phyloP scores from a whole-genome alignment of 225 moss, liverwort and hornwort genomes.

The Rhytidiadelphus loreus region DNA sequence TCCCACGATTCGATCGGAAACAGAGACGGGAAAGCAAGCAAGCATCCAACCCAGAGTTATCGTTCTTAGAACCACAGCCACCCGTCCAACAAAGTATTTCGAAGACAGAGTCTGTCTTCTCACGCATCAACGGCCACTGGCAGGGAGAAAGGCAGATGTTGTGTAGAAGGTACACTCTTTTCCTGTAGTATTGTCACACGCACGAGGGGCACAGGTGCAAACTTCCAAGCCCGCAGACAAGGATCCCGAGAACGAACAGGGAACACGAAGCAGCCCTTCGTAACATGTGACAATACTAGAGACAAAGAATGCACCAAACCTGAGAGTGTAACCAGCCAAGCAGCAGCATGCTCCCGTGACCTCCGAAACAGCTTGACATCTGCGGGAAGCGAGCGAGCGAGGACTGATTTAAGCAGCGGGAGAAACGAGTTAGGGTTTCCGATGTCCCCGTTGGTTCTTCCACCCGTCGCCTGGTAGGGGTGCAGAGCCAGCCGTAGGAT shows the following conservation, averaged over 20 bases:
- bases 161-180: not conserved
- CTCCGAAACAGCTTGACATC: not conserved
- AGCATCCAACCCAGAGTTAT: not conserved
- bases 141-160: not conserved
- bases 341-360: not conserved
- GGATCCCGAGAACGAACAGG: not conserved
- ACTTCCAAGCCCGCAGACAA: not conserved
- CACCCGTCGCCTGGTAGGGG: not conserved
- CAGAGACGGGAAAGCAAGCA: not conserved
- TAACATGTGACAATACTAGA: not conserved
- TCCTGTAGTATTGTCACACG: not conserved
- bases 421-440: not conserved
- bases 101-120: not conserved
- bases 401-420: not conserved
- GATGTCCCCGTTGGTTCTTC: not conserved
- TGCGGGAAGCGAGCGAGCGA: accelerated
- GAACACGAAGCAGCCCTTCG: not conserved
- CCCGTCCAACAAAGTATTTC: not conserved
- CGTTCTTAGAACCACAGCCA: not conserved
- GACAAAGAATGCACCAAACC: not conserved
- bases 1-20: not conserved
- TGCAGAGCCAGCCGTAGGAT: not conserved
- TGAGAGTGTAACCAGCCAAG: not conserved
- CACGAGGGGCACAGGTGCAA: not conserved
- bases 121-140: not conserved